Evolutionary conservation across 371 early-diverging fungal genomes (phyloP), one percentile per base, ranked within the genome.

Genomic region (Mucor saturninus): DNA sequence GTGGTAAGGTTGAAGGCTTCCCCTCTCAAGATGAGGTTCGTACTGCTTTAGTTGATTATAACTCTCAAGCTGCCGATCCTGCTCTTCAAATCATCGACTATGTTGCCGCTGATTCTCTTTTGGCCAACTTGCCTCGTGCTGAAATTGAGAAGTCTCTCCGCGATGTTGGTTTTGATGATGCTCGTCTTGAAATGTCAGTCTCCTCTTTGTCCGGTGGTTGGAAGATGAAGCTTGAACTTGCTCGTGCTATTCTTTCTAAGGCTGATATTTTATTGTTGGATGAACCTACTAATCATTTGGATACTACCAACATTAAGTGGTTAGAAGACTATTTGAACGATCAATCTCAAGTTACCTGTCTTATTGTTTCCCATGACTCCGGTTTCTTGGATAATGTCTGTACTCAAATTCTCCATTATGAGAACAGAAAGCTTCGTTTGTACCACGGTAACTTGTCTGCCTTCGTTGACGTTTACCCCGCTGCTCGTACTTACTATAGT

Each of bases 331-430:
- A 71, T 86, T 91, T 98, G 52, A 93, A 98, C 77, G 93, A 95
- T 75, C 81, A 85, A 60, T 96, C 89, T 75, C 83, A 93, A 60
- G 98, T 99, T 35, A 98, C 97, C 40, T 95, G 98, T 52, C 95
- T 99, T 31, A 88, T 99, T 62, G 99, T 99, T 4, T 94, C 95
- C 70, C 99, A 99, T 93, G 99, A 99, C 80, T 95, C 99, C 84
- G 90, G 97, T 54, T 90, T 99, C 80, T 78, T 95, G 64, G 92
- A 95, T 81, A 87, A 86, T 42, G 90, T 91, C 5, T 91, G 91
- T 76, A 92, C 91, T 29, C 80, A 92, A 66, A 93, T 93, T 59
- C 74, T 93, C 54, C 93, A 93, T 70, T 89, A 91, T 64, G 89
- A 85, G 63, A 74, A 86, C 75, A 85, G 85, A 68, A 88, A 91